These are phyloP conservation scores for Lactarius quietus DNA, from an alignment of 768 basidiomycete species.

Conservation along the genomic window DNA sequence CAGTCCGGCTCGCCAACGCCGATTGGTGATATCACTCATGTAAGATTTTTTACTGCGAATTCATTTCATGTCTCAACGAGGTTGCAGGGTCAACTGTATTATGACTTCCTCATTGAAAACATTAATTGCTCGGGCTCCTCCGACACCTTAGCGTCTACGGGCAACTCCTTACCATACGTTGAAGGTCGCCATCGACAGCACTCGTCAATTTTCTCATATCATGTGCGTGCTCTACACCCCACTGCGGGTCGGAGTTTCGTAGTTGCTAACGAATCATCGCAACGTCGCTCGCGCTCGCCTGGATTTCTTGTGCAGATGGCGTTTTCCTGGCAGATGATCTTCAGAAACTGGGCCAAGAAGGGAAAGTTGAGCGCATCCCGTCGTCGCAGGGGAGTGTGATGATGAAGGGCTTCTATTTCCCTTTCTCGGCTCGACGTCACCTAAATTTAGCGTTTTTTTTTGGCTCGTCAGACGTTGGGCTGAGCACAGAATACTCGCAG, in stretches of 20 bases:
- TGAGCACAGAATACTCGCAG: slow-evolving; percentile 4
- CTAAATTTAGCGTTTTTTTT: slow-evolving; percentile 18
- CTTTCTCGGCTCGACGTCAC: slow-evolving; percentile 29
- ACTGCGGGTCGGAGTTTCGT: background rate
- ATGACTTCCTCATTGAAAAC: slow-evolving; percentile 39
- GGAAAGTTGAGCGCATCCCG: slow-evolving; percentile 33
- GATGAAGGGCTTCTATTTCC: slow-evolving; percentile 30
- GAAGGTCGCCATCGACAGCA: background rate
- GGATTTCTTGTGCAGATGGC: slow-evolving; percentile 41
- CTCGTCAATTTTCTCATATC: background rate
- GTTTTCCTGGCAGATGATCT: slow-evolving; percentile 37
- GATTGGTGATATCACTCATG: slow-evolving; percentile 32
- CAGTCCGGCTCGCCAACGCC: slow-evolving; percentile 39
- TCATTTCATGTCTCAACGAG: background rate
- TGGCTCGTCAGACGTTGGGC: background rate
- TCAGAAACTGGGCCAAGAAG: slow-evolving; percentile 33
- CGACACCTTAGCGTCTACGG: background rate
- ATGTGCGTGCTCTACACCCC: background rate
- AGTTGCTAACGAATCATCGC: background rate
- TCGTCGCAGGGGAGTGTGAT: slow-evolving; percentile 32
- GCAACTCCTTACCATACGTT: background rate
- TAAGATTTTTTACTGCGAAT: slow-evolving; percentile 32
- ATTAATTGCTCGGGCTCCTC: slow-evolving; percentile 35
- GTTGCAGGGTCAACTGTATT: slow-evolving; percentile 34
- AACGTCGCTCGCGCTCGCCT: slow-evolving; percentile 33